Conservation (phyloP, 345 rosid genomes). For the Arabis alpina region DNA sequence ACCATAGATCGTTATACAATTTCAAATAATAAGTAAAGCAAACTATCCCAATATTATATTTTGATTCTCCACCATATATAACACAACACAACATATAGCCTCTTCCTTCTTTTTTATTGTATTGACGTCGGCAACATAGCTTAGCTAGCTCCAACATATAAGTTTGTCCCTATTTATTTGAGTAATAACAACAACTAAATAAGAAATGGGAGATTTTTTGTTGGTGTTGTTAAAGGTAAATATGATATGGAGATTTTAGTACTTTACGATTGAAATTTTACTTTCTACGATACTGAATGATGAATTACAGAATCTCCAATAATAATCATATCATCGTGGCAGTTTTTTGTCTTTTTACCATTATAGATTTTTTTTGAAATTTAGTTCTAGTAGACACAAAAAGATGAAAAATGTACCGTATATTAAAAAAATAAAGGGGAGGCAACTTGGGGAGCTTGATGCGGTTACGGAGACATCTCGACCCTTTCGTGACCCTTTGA, state of each 20-base stretch:
- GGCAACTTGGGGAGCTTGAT: constrained; percentile 42
- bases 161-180: constrained; percentile 12
- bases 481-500: constrained; percentile 59
- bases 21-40: not conserved
- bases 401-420: constrained; percentile 6
- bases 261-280: not conserved
- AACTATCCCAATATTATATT: not conserved
- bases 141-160: constrained; percentile 9
- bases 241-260: constrained; percentile 7
- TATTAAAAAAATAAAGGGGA: constrained; percentile 32
- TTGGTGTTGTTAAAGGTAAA: too few relatives aligned
- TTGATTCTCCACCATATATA: not conserved
- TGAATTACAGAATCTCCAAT: not conserved
- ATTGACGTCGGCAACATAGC: constrained; percentile 33
- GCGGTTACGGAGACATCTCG: constrained; percentile 39
- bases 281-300: not conserved
- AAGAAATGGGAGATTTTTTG: constrained; percentile 4
- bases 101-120: not conserved
- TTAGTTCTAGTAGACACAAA: constrained; percentile 7
- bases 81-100: not conserved
- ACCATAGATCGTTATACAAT: not conserved
- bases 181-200: constrained; percentile 13
- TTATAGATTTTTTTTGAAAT: not conserved
- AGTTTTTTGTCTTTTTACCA: not conserved
- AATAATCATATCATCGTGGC: not conserved